phyloP scores from a whole-genome alignment of 139 green algal species.

The Volvox africanus region DNA sequence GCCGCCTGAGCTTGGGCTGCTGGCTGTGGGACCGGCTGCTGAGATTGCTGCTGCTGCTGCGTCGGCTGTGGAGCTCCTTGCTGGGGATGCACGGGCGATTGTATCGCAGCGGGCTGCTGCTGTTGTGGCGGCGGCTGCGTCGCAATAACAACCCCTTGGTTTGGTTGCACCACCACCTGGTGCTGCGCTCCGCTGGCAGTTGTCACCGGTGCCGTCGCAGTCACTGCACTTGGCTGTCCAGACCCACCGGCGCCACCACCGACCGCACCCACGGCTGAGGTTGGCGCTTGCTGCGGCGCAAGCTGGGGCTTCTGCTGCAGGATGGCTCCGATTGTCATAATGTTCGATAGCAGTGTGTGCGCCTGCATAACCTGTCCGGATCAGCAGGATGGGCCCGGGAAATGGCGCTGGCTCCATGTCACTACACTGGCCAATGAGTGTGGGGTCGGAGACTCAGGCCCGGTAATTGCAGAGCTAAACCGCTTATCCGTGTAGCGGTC shows the following conservation, averaged over 20 bases:
- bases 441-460: too few relatives aligned
- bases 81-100: background rate
- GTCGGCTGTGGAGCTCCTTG: background rate
- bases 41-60: background rate
- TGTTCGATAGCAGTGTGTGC: constrained; percentile 42
- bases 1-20: background rate
- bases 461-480: too few relatives aligned
- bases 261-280: background rate
- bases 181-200: background rate
- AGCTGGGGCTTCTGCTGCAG: constrained; percentile 48
- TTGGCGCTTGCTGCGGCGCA: constrained; percentile 14
- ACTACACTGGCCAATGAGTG: too few relatives aligned
- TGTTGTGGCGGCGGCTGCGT: background rate
- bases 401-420: too few relatives aligned
- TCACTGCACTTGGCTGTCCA: background rate
- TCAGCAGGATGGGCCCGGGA: too few relatives aligned
- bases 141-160: background rate
- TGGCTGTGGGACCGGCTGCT: background rate
- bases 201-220: background rate
- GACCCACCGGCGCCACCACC: background rate
- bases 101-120: background rate
- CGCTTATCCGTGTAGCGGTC: too few relatives aligned
- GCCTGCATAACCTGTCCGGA: constrained; percentile 38
- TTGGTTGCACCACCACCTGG: background rate
- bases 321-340: constrained; percentile 45